phyloP scores from a whole-genome alignment of 495 filamentous ascomycete species.

The Penicillium angulare region DNA sequence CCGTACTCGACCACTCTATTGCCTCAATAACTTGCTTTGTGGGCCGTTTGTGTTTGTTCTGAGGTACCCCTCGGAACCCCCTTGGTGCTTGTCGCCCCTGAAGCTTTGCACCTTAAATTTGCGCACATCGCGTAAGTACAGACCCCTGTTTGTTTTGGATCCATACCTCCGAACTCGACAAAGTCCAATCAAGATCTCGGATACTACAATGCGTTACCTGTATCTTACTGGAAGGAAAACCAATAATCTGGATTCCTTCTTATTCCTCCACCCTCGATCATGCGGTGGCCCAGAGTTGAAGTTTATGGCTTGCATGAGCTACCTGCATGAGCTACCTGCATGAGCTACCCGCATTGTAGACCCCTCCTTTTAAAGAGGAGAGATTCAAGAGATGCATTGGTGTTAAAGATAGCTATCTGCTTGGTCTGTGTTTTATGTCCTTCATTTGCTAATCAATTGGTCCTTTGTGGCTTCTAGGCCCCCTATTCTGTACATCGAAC shows the following conservation, averaged over 20 bases:
- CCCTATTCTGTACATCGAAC: slow-evolving; percentile 5
- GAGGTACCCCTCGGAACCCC: background rate
- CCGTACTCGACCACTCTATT: slow-evolving; percentile 2
- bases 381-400: too few relatives aligned
- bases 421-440: background rate
- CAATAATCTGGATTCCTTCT: too few relatives aligned
- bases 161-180: background rate
- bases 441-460: slow-evolving; percentile 3
- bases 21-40: slow-evolving; percentile 8
- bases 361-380: too few relatives aligned
- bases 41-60: background rate
- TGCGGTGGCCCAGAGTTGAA: too few relatives aligned
- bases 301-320: too few relatives aligned
- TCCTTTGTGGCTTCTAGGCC: background rate
- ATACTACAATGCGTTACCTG: too few relatives aligned
- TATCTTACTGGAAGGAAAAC: background rate
- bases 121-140: slow-evolving; percentile 24
- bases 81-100: slow-evolving; percentile 11
- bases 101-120: slow-evolving; percentile 15
- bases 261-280: too few relatives aligned
- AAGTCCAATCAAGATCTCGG: background rate
- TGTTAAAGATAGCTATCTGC: too few relatives aligned
- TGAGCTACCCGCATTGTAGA: too few relatives aligned
- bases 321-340: background rate
- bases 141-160: slow-evolving; percentile 1